A percentile compares a stretch with the other conserved stretches of the same genome.
phyloP scores from a whole-genome alignment of 768 basidiomycete species.

The Rhizopogon vesiculosus region DNA sequence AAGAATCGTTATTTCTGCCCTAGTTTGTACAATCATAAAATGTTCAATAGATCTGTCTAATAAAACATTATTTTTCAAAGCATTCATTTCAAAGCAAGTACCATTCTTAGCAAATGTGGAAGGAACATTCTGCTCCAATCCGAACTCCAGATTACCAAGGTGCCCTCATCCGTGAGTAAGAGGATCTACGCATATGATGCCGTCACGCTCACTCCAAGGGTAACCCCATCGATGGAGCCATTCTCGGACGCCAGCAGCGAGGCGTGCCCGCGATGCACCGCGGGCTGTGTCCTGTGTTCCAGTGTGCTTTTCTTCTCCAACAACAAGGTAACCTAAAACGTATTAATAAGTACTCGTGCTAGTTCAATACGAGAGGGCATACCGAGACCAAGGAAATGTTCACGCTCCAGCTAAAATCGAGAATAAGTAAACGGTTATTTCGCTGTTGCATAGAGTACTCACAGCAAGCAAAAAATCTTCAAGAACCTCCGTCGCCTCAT shows the following conservation, averaged over 20 bases:
- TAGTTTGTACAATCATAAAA: constrained; percentile 9
- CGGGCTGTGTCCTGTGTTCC: constrained; percentile 82
- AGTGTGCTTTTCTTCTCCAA: constrained; percentile 96
- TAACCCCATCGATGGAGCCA: constrained; percentile 95
- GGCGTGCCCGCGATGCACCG: constrained; percentile 76
- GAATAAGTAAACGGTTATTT: constrained; percentile 9
- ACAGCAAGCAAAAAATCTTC: constrained; percentile 87
- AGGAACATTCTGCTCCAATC: constrained; percentile 3
- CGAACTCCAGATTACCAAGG: not conserved
- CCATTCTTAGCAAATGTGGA: not conserved
- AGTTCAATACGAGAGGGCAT: constrained; percentile 17
- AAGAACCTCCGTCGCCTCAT: constrained; percentile 87
- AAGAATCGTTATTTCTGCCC: not conserved
- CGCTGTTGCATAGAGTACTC: constrained; percentile 30
- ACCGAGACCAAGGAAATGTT: constrained; percentile 87
- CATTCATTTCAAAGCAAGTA: constrained; percentile 4
- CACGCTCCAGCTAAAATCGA: constrained; percentile 65
- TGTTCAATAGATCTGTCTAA: constrained; percentile 3
- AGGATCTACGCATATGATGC: constrained; percentile 84
- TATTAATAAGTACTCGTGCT: constrained; percentile 5
- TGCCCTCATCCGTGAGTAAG: constrained; percentile 57
- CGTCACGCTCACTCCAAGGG: constrained; percentile 91
- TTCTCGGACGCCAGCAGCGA: constrained; percentile 84
- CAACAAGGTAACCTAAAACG: constrained; percentile 71
- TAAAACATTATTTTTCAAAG: not conserved